Conservation (phyloP, 2,329 filamentous ascomycete genomes). For the Xylaria sp. region DNA sequence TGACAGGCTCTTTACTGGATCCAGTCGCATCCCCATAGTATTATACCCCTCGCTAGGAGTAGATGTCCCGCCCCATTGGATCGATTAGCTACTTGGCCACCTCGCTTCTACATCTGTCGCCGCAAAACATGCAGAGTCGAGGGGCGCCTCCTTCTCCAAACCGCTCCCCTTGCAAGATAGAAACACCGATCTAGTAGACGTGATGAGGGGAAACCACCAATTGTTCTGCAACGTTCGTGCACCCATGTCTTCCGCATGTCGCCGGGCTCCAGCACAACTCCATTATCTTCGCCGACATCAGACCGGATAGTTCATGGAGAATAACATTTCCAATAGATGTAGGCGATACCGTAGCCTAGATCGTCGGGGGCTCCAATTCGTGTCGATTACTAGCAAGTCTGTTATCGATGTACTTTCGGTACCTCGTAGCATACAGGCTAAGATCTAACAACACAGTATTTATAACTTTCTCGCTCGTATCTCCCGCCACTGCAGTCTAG, state of each 20-base stretch:
- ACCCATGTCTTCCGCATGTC: not conserved
- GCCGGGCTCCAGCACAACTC: not conserved
- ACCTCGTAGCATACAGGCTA: not conserved
- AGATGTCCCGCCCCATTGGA: constrained; percentile 24
- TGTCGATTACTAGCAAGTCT: not conserved
- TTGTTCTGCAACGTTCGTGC: not conserved
- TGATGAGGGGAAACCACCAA: constrained; percentile 21
- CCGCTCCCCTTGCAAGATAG: not conserved
- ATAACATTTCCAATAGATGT: not conserved
- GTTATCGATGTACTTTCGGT: not conserved
- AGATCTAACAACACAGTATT: not conserved
- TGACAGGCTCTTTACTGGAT: constrained; percentile 11
- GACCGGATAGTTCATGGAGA: not conserved
- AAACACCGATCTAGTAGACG: not conserved
- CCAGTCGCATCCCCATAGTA: not conserved
- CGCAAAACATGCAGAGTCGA: constrained; percentile 19
- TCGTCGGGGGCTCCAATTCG: not conserved
- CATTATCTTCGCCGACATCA: not conserved
- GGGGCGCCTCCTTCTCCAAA: constrained; percentile 20
- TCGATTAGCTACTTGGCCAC: constrained; percentile 16
- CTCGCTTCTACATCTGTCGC: constrained; percentile 13
- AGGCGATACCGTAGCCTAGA: not conserved
- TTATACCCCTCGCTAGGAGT: constrained; percentile 31
- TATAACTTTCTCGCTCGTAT: not conserved
- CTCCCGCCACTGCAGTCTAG: not conserved